A percentile compares a stretch with the other conserved stretches of the same genome.
Conservation (phyloP, 2,329 filamentous ascomycete genomes). For the Xylaria sp. region DNA sequence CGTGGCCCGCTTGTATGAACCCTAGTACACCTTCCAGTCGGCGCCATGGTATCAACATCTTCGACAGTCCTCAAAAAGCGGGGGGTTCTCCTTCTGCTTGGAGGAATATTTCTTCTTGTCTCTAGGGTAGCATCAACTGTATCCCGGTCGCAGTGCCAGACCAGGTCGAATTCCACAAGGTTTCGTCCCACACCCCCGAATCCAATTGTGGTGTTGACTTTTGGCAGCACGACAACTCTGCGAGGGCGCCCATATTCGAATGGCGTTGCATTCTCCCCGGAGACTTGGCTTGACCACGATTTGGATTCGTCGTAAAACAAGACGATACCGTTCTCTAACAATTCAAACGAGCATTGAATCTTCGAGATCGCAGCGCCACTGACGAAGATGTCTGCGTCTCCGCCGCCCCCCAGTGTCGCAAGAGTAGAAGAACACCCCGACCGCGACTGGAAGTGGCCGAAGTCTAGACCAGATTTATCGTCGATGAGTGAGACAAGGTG, state of each 20-base stretch:
- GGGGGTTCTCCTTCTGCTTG: not conserved
- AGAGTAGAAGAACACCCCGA: not conserved
- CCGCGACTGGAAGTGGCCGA: not conserved
- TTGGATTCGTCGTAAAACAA: constrained; percentile 10
- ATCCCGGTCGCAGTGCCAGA: not conserved
- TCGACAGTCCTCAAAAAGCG: not conserved
- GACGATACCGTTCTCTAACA: not conserved
- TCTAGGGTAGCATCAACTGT: too few species aligned
- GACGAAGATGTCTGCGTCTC: not conserved
- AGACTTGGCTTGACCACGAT: not conserved
- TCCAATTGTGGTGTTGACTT: not conserved
- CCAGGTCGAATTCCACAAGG: not conserved
- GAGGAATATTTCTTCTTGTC: not conserved
- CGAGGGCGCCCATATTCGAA: constrained; percentile 1
- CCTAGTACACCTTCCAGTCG: not conserved
- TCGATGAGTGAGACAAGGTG: not conserved
- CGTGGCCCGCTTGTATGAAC: not conserved
- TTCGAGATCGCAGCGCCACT: not conserved
- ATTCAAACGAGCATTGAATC: constrained; percentile 10
- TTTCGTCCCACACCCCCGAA: not conserved
- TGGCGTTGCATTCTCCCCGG: not conserved
- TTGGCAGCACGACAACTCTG: not conserved
- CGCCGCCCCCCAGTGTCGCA: not conserved
- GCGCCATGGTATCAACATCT: not conserved
- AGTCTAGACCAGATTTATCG: not conserved